phyloP scores from a whole-genome alignment of 768 basidiomycete genomes.

The Lactarius sp. region DNA sequence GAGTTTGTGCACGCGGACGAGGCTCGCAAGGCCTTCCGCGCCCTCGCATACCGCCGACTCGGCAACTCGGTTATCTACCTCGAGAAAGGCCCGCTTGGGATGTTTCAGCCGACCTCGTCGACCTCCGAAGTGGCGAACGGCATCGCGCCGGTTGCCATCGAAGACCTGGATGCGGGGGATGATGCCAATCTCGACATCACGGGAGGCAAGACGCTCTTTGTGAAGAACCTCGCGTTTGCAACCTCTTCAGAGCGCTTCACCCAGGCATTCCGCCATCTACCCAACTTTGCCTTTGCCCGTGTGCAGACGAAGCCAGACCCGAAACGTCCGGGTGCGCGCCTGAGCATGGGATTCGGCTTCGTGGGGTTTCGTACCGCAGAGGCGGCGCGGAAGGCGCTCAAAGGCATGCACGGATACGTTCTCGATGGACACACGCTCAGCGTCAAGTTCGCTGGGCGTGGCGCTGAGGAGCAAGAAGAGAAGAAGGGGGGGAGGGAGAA shows the following conservation, averaged over 20 bases:
- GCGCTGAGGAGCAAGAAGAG: slow-evolving; percentile 51
- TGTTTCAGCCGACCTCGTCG: slow-evolving; percentile 50
- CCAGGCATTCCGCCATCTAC: slow-evolving; percentile 65
- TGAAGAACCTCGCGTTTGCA: slow-evolving; percentile 95
- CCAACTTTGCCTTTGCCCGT: slow-evolving; percentile 80
- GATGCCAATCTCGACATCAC: slow-evolving; percentile 43
- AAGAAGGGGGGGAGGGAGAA: slow-evolving; percentile 35
- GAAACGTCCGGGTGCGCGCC: slow-evolving; percentile 51
- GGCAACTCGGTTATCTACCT: slow-evolving; percentile 90
- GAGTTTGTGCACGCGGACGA: slow-evolving; percentile 73
- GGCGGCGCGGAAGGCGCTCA: slow-evolving; percentile 67
- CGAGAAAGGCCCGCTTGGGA: slow-evolving; percentile 83
- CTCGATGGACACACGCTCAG: slow-evolving; percentile 83
- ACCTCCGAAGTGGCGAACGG: slow-evolving; percentile 16
- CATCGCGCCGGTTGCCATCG: slow-evolving; percentile 30
- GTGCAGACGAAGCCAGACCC: slow-evolving; percentile 90
- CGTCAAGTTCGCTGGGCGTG: slow-evolving; percentile 84
- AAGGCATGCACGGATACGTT: slow-evolving; percentile 73
- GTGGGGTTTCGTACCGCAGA: slow-evolving; percentile 80
- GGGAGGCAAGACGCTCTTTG: slow-evolving; percentile 78
- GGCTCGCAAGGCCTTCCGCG: slow-evolving; percentile 70
- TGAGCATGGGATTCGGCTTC: slow-evolving; percentile 98
- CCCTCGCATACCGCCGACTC: slow-evolving; percentile 79
- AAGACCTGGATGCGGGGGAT: slow-evolving; percentile 33
- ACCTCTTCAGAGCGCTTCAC: slow-evolving; percentile 73